These are phyloP conservation scores for Ogataea nonfermentans DNA, from an alignment of 805 yeast species.

Conservation along the genomic window DNA sequence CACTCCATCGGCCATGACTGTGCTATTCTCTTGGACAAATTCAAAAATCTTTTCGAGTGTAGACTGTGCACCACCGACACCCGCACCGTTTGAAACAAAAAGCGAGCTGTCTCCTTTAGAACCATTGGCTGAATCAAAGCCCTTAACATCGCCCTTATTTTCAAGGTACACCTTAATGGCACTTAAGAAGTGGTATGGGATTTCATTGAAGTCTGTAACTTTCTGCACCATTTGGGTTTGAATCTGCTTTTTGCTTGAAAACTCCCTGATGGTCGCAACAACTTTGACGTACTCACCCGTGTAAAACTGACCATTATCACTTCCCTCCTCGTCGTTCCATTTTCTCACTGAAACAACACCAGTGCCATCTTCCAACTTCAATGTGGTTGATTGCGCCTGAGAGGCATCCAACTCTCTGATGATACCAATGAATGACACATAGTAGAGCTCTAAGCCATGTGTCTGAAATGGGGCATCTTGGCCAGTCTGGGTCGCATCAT, in stretches of 20 bases:
- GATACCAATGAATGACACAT: conserved; percentile 67
- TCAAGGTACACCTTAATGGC: conserved; percentile 58
- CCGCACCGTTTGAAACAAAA: conserved; percentile 44
- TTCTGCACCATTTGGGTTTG: conserved; percentile 61
- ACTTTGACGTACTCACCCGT: conserved; percentile 62
- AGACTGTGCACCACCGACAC: conserved; percentile 24
- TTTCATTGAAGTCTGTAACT: conserved; percentile 63
- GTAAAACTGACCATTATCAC: conserved; percentile 27
- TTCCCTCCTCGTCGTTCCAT: conserved; percentile 52
- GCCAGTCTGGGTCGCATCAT: conserved; percentile 56
- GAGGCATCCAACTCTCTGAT: conserved; percentile 60
- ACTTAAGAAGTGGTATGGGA: conserved; percentile 63
- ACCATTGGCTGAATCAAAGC: conserved; percentile 31
- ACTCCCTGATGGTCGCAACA: conserved; percentile 54
- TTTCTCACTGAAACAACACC: conserved; percentile 62
- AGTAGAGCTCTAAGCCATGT: conserved; percentile 58
- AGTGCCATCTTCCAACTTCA: conserved; percentile 78
- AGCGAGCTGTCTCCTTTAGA: conserved; percentile 32
- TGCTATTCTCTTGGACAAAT: conserved; percentile 48
- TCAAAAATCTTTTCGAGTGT: conserved; percentile 46
- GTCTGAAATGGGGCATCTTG: conserved; percentile 68
- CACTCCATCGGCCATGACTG: conserved; percentile 73
- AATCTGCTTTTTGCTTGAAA: conserved; percentile 60
- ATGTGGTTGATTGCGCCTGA: conserved; percentile 50
- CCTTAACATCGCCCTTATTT: conserved; percentile 39